Evolutionary conservation across 108 stramenopile species (phyloP).

Genomic region (Conticribra weissflogii): DNA sequence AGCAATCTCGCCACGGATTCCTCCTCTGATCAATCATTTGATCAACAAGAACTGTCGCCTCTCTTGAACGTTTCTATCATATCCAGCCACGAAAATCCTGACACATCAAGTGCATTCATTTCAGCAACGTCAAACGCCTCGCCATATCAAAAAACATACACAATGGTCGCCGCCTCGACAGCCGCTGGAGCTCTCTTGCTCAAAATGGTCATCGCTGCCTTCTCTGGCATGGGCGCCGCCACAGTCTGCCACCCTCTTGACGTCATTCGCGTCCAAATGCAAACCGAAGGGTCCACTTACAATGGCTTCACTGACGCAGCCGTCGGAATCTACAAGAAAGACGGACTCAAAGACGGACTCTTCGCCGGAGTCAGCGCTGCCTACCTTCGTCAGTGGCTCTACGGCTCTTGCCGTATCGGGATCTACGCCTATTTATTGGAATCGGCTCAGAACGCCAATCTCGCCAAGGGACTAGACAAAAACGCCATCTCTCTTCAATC

Average conservation of each 20-base stretch:
- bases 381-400: slow-evolving; percentile 76
- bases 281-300: slow-evolving; percentile 59
- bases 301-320: slow-evolving; percentile 50
- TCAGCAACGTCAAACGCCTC: too few relatives aligned
- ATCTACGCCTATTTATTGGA: slow-evolving; percentile 74
- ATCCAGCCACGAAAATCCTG: too few relatives aligned
- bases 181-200: slow-evolving; percentile 46
- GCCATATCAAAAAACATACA: too few relatives aligned
- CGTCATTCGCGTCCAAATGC: slow-evolving; percentile 78
- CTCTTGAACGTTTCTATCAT: too few relatives aligned
- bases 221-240: slow-evolving; percentile 79
- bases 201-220: slow-evolving; percentile 72
- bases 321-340: slow-evolving; percentile 39
- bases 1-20: too few relatives aligned
- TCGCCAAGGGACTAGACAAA: slow-evolving; percentile 56
- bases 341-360: slow-evolving; percentile 55
- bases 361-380: slow-evolving; percentile 77
- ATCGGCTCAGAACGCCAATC: slow-evolving; percentile 58
- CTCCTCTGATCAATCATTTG: too few relatives aligned
- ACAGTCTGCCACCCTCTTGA: slow-evolving; percentile 77
- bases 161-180: too few relatives aligned
- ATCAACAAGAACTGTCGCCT: too few relatives aligned
- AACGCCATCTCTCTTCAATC: slow-evolving; percentile 61
- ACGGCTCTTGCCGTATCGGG: slow-evolving; percentile 75
- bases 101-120: too few relatives aligned